phyloP scores from a whole-genome alignment of 768 basidiomycete species.

The Podaxis pistillaris region DNA sequence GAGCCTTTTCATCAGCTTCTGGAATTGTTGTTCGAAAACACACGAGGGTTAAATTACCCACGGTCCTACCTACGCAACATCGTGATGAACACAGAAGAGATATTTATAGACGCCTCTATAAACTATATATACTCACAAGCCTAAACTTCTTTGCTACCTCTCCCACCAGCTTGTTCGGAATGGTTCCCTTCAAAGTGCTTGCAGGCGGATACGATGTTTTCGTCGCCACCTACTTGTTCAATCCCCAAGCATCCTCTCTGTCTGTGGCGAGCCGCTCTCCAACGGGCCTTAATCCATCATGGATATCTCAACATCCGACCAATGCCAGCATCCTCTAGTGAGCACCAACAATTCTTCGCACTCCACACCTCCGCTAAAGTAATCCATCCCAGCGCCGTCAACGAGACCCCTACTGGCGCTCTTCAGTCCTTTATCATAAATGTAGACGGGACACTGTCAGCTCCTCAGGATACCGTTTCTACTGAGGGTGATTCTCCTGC shows the following conservation, averaged over 20 bases:
- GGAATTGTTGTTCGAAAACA: not conserved
- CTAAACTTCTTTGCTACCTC: not conserved
- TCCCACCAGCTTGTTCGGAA: not conserved
- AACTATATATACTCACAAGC: not conserved
- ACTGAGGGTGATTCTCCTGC: slow-evolving; percentile 54
- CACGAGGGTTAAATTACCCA: not conserved
- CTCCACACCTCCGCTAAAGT: slow-evolving; percentile 10
- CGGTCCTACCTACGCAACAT: not conserved
- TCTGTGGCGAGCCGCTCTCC: slow-evolving; percentile 12
- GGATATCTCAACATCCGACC: slow-evolving; percentile 14
- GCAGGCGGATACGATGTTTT: slow-evolving; percentile 18
- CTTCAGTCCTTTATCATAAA: slow-evolving; percentile 60
- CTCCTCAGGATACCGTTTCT: slow-evolving; percentile 40
- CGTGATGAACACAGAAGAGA: not conserved
- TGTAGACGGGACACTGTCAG: slow-evolving; percentile 41
- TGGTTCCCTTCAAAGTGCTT: slow-evolving; percentile 18
- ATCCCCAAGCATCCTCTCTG: slow-evolving; percentile 11
- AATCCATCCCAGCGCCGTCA: slow-evolving; percentile 49
- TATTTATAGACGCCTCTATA: not conserved
- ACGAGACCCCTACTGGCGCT: slow-evolving; percentile 44
- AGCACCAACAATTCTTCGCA: slow-evolving; percentile 21
- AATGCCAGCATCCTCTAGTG: slow-evolving; percentile 46
- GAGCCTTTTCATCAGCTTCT: not conserved
- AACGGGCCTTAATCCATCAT: slow-evolving; percentile 18
- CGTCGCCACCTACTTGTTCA: slow-evolving; percentile 17